A percentile compares a stretch with the other conserved stretches of the same genome.
Conservation (phyloP, 1,284 basidiomycete genomes). For the Heimioporus punctisporus region DNA sequence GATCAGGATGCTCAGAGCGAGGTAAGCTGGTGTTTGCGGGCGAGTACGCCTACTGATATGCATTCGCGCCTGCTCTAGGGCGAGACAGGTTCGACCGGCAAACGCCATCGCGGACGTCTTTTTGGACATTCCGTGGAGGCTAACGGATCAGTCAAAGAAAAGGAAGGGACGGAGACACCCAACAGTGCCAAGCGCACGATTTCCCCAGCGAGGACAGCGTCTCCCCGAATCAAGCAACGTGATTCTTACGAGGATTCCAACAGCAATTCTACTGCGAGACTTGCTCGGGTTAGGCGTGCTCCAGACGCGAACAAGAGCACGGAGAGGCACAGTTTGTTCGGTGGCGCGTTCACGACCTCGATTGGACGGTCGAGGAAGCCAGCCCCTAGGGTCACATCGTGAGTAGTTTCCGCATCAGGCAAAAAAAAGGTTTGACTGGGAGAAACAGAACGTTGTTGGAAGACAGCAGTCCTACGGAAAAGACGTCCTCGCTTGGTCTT, state of each 20-base stretch:
- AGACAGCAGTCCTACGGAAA: conserved; percentile 30
- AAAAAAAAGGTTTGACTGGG: background rate
- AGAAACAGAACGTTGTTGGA: conserved; percentile 27
- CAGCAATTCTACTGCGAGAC: conserved; percentile 37
- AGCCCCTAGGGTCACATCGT: conserved; percentile 69
- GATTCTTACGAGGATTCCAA: conserved; percentile 30
- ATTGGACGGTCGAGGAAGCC: conserved; percentile 78
- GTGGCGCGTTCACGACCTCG: conserved; percentile 55
- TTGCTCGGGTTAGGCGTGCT: conserved; percentile 50
- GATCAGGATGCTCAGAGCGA: conserved; percentile 70
- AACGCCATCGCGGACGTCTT: conserved; percentile 46
- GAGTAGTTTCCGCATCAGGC: conserved; percentile 26
- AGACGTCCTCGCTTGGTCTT: conserved; percentile 44
- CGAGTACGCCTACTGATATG: conserved; percentile 1
- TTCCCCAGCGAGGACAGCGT: conserved; percentile 15
- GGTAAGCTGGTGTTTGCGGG: conserved; percentile 40
- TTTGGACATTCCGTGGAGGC: conserved; percentile 65
- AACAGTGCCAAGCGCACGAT: conserved; percentile 24
- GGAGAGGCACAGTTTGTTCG: conserved; percentile 81
- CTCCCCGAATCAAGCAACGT: conserved; percentile 22
- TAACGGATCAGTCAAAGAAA: conserved; percentile 36
- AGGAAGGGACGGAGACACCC: conserved; percentile 29
- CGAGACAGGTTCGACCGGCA: conserved; percentile 40
- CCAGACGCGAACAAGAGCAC: conserved; percentile 50
- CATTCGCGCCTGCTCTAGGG: conserved; percentile 33